Base-by-base conservation (phyloP, 2,329 filamentous ascomycete species). In the Aspergillus thermomutatus region DNA sequence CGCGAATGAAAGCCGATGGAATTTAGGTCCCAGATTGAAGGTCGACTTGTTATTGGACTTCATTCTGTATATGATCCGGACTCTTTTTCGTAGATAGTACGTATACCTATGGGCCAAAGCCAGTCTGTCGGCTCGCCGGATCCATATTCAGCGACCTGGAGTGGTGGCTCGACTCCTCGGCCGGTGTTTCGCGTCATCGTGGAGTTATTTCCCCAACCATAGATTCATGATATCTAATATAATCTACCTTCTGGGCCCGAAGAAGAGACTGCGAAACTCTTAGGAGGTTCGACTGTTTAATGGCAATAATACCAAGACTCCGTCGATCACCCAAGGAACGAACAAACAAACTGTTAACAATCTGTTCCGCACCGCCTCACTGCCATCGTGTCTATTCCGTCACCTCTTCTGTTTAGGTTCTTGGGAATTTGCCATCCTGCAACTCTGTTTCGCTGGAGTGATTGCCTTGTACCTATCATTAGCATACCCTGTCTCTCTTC, bases 351-450 rank as follows among this genome's bases (percentile, higher is more conserved):
- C 19, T 46, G 43, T 14, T 51, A 25, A 26, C 4, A n/a, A 17
- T 25, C 19, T 46, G 43, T 14, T 51, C 57, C 59, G 59, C 59
- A 62, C 61, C 55, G 59, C 61, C 61, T 63, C 57, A 63, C 55
- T 58, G 55, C 48, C 28, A 34, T 21, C 51, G 55, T 58, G 53
- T 60, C 53, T 45, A 52, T 57, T 50, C 49, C 50, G 49, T 56
- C 51, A 57, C 50, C 40, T 46, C 53, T 37, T 28, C 21, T 27
- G 11, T 4, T 14, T 23, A 46, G 43, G 19, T 34, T 50, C 49
- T 28, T 52, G 43, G 17, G 14, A 34, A 26, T 52, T 37, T n/a
- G 7, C 26, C 40, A 27, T 50, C 34, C 47, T 50, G 53, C 47
- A 23, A 50, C 31, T 46, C 43, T 46, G 43, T 46, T 46, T 46